These are phyloP conservation scores for Penicillium parvum DNA, from an alignment of 495 filamentous ascomycete genomes.

Conservation along the genomic window DNA sequence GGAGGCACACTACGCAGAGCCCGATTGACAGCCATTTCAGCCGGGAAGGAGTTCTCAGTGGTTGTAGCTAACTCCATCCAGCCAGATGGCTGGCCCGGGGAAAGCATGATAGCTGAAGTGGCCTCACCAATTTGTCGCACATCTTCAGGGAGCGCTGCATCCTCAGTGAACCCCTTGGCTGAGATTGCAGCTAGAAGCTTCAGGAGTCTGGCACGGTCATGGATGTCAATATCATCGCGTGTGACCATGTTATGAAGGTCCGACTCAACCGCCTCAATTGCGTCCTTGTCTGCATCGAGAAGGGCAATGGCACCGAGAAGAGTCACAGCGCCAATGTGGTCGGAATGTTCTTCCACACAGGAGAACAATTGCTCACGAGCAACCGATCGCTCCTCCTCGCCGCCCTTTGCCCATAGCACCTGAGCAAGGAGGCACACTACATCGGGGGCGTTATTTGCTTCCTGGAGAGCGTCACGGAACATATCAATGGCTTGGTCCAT, in stretches of 20 bases:
- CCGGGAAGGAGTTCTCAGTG: constrained; percentile 52
- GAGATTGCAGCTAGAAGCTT: constrained; percentile 56
- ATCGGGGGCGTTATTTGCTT: constrained; percentile 74
- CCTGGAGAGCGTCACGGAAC: constrained; percentile 77
- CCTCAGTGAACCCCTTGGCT: constrained; percentile 32
- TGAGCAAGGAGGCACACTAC: constrained; percentile 84
- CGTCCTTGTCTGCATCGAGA: constrained; percentile 72
- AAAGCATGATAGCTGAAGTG: constrained; percentile 68
- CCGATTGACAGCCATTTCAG: constrained; percentile 76
- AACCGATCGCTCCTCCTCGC: constrained; percentile 64
- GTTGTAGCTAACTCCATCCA: constrained; percentile 69
- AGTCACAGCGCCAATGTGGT: constrained; percentile 71
- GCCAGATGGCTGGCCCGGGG: constrained; percentile 67
- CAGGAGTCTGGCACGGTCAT: constrained; percentile 49
- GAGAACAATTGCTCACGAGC: constrained; percentile 78
- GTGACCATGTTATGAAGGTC: constrained; percentile 70
- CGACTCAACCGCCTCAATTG: constrained; percentile 71
- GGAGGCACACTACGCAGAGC: constrained; percentile 71
- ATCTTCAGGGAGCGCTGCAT: constrained; percentile 32
- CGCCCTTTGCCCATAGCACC: constrained; percentile 87
- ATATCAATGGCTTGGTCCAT: constrained; percentile 65
- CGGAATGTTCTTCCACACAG: constrained; percentile 63
- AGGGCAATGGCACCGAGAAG: constrained; percentile 79
- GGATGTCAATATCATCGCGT: constrained; percentile 47
- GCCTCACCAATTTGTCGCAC: constrained; percentile 50